Conservation (phyloP, 306 rosid genomes). For the Begonia fuchsioides region DNA sequence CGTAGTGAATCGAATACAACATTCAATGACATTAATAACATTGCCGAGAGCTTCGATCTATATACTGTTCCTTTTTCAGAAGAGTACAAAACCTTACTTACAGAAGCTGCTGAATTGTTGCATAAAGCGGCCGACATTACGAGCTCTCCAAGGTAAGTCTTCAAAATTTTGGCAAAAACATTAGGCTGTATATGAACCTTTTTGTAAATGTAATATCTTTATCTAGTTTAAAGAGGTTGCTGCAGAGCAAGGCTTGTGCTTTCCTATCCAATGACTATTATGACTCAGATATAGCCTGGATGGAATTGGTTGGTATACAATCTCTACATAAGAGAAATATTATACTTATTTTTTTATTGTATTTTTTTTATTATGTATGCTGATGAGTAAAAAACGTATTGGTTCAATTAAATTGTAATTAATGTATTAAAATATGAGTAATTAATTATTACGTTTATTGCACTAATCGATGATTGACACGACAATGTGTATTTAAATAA, state of each 20-base stretch:
- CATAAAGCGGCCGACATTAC: constrained; percentile 65
- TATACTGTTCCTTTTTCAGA: constrained; percentile 54
- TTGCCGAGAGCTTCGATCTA: constrained; percentile 29
- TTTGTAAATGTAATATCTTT: constrained; percentile 14
- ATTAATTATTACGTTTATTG: too few species aligned
- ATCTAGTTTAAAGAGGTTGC: constrained; percentile 74
- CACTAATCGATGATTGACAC: too few species aligned
- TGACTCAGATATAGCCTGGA: constrained; percentile 86
- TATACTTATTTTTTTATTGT: too few species aligned
- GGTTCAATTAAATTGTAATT: too few species aligned
- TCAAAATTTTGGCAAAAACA: constrained; percentile 6
- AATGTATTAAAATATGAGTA: too few species aligned
- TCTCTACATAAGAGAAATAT: too few species aligned
- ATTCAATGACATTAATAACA: constrained; percentile 2
- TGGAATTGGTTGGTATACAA: constrained; percentile 64
- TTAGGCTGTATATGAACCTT: constrained; percentile 2
- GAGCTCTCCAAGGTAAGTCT: constrained; percentile 47
- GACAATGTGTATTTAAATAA: too few species aligned
- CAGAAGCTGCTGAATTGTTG: constrained; percentile 62
- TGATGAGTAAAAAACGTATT: too few species aligned
- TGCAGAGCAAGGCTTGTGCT: constrained; percentile 82
- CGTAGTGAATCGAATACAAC: constrained; percentile 32
- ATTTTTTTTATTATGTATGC: too few species aligned
- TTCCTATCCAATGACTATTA: constrained; percentile 87
- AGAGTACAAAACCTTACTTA: constrained; percentile 58